These are phyloP conservation scores for Dacryopinax spathularia DNA, from an alignment of 768 basidiomycete species.

Conservation along the genomic window DNA sequence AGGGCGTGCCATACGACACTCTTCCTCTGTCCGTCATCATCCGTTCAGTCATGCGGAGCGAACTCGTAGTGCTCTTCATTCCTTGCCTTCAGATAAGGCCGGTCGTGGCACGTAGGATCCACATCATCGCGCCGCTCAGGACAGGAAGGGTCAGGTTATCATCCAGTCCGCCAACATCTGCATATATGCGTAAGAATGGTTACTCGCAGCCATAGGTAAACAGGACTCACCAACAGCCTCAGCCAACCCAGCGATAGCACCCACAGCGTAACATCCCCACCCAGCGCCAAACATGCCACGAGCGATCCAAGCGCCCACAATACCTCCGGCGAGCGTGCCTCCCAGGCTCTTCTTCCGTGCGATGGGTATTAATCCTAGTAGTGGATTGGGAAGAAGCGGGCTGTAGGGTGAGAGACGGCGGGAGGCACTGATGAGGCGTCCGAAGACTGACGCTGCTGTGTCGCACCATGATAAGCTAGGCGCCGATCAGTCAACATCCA, in stretches of 20 bases:
- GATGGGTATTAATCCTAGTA: not conserved
- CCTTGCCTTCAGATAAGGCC: not conserved
- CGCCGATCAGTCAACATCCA: not conserved
- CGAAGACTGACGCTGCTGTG: not conserved
- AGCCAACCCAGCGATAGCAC: not conserved
- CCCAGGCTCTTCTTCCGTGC: slow-evolving; percentile 3
- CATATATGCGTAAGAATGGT: slow-evolving; percentile 2
- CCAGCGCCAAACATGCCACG: not conserved
- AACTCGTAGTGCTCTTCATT: not conserved
- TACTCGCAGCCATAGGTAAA: not conserved
- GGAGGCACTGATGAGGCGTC: not conserved
- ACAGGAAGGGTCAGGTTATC: slow-evolving; percentile 86
- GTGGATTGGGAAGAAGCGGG: not conserved
- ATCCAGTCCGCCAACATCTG: slow-evolving; percentile 72
- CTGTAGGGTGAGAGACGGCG: not conserved
- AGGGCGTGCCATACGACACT: not conserved
- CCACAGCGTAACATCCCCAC: not conserved
- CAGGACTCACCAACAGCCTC: not conserved
- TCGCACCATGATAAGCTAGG: not conserved
- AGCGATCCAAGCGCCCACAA: not conserved
- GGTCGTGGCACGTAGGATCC: slow-evolving; percentile 18
- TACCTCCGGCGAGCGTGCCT: not conserved
- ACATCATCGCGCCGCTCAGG: slow-evolving; percentile 61
- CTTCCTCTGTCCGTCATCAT: not conserved
- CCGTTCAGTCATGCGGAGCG: not conserved